Conservation (phyloP, 306 rosid genomes). For the Canavalia gladiata region DNA sequence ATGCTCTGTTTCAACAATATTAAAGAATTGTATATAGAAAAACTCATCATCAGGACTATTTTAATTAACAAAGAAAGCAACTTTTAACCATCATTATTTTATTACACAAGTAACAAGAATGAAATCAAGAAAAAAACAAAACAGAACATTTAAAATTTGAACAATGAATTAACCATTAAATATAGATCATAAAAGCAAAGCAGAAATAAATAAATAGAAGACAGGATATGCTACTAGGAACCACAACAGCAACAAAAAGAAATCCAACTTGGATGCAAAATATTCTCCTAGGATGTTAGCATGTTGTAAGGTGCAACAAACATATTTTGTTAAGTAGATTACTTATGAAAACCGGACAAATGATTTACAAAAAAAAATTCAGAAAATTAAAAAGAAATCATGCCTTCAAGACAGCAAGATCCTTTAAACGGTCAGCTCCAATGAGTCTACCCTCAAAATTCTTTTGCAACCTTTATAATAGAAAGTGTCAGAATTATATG, state of each 20-base stretch:
- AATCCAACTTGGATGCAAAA: constrained; percentile 45
- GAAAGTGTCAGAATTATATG: constrained; percentile 41
- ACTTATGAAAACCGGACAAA: not conserved
- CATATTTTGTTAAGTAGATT: not conserved
- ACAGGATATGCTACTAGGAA: not conserved
- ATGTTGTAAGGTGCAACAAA: not conserved
- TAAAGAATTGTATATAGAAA: constrained; percentile 2
- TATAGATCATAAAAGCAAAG: not conserved
- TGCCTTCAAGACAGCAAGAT: constrained; percentile 94
- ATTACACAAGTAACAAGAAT: constrained; percentile 11
- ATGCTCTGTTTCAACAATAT: constrained; percentile 5
- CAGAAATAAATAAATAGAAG: constrained; percentile 21
- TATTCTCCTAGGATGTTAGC: not conserved
- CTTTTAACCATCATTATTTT: constrained; percentile 9
- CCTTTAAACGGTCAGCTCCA: constrained; percentile 98
- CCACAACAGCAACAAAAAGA: not conserved
- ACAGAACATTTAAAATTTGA: not conserved
- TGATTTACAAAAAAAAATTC: constrained; percentile 20
- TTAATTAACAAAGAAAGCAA: constrained; percentile 16
- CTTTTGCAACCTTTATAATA: constrained; percentile 71
- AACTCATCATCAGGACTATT: constrained; percentile 7
- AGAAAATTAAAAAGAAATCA: constrained; percentile 22
- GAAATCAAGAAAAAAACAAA: constrained; percentile 6
- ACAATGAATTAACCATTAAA: constrained; percentile 14
- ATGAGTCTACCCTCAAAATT: constrained; percentile 92